phyloP scores from a whole-genome alignment of 768 basidiomycete species.

The Dentipellis fragilis region DNA sequence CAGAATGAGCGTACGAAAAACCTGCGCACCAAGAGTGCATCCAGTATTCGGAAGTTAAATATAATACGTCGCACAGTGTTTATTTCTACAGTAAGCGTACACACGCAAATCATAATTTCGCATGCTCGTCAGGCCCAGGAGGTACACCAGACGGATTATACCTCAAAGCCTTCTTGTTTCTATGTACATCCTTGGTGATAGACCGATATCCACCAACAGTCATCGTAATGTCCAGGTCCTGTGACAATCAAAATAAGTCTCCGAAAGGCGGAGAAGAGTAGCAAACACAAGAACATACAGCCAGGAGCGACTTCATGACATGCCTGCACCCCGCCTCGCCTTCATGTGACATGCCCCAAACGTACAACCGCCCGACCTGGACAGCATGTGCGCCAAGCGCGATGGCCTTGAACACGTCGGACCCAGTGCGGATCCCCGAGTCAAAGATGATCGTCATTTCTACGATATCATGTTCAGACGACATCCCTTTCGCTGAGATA shows the following conservation, averaged over 20 bases:
- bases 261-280: not conserved
- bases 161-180: conserved; percentile 22
- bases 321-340: conserved; percentile 44
- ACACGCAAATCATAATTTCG: conserved; percentile 19
- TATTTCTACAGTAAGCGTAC: not conserved
- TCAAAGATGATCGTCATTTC: conserved; percentile 44
- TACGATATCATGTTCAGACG: conserved; percentile 52
- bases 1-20: no score
- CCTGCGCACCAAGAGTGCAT: no score
- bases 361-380: conserved; percentile 37
- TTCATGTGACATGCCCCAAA: conserved; percentile 44
- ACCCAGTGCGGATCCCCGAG: conserved; percentile 39
- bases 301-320: conserved; percentile 42
- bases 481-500: conserved; percentile 56
- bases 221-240: conserved; percentile 34
- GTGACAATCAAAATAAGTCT: not conserved
- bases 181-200: conserved; percentile 22
- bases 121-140: conserved; percentile 22
- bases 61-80: no score
- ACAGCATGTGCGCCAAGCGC: conserved; percentile 47
- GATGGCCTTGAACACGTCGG: conserved; percentile 48
- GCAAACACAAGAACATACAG: conserved; percentile 22
- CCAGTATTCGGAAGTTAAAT: no score
- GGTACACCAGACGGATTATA: conserved; percentile 25
- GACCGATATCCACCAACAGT: conserved; percentile 31